Evolutionary conservation across 345 rosid genomes (phyloP).

Genomic region (Odontarrhena argentea): DNA sequence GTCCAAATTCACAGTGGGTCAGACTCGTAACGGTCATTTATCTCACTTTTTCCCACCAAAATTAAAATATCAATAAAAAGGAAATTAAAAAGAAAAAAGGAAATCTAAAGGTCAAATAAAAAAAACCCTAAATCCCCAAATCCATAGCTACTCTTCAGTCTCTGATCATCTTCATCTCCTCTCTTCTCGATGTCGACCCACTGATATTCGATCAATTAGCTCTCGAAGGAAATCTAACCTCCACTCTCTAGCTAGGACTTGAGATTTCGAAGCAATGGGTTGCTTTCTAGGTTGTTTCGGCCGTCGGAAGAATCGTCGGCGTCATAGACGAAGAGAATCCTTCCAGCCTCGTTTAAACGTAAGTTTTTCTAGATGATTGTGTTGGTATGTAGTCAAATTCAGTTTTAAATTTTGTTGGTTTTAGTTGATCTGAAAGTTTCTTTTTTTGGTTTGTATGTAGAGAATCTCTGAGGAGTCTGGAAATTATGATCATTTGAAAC

Average conservation of each 20-base stretch:
- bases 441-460: conserved; percentile 6
- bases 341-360: conserved; percentile 61
- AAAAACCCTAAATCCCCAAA: conserved; percentile 26
- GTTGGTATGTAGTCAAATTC: background rate
- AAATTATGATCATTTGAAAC: conserved; percentile 15
- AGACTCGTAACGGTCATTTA: conserved; percentile 58
- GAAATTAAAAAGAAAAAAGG: conserved; percentile 17
- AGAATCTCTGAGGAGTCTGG: conserved; percentile 30
- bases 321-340: conserved; percentile 52
- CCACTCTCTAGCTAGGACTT: conserved; percentile 27
- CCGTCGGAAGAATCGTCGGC: conserved; percentile 62
- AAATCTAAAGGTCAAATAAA: conserved; percentile 14
- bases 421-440: background rate
- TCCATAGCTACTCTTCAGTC: conserved; percentile 43
- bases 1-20: conserved; percentile 27
- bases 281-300: conserved; percentile 91
- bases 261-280: conserved; percentile 55
- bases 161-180: background rate
- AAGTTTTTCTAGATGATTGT: conserved; percentile 18
- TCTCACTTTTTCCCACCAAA: conserved; percentile 31
- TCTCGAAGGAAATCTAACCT: background rate
- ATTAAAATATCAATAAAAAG: conserved; percentile 11
- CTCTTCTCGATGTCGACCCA: conserved; percentile 36
- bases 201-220: conserved; percentile 15
- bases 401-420: background rate